Evolutionary conservation across 352 stramenopile genomes (phyloP).

Genomic region (Phytophthora sansomeana): DNA sequence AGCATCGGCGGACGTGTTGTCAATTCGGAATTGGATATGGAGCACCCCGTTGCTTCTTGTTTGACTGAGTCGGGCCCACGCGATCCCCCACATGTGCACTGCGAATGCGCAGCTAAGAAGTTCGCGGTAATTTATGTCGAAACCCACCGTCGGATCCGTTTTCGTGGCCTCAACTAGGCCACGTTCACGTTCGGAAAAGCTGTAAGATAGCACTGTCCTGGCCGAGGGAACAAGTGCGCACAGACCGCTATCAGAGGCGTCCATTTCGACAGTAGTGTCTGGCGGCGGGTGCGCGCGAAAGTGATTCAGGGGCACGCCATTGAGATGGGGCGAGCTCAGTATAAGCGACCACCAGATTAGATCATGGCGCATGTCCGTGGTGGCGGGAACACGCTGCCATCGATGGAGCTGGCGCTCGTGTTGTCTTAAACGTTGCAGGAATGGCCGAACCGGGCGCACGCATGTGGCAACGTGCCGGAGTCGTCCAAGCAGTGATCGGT

Average conservation of each 20-base stretch:
- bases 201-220: neutral
- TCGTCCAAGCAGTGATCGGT: neutral
- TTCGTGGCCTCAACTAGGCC: neutral
- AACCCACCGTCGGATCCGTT: neutral
- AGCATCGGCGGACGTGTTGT: slow-evolving; percentile 23
- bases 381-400: neutral
- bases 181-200: neutral
- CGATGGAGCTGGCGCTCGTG: slow-evolving; percentile 3
- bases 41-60: neutral
- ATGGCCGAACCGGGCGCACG: neutral
- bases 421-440: slow-evolving; percentile 15
- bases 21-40: slow-evolving; percentile 33
- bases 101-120: slow-evolving; percentile 16
- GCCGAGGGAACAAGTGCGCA: slow-evolving; percentile 6
- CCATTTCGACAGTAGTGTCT: slow-evolving; percentile 19
- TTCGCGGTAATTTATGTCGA: slow-evolving; percentile 40
- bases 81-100: neutral
- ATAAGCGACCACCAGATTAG: slow-evolving; percentile 26
- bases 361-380: slow-evolving; percentile 12
- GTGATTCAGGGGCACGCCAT: slow-evolving; percentile 20
- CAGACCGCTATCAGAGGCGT: slow-evolving; percentile 20
- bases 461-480: neutral
- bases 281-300: slow-evolving; percentile 1
- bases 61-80: slow-evolving; percentile 1
- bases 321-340: slow-evolving; percentile 12